Evolutionary conservation across 192 early-diverging fungal genomes (phyloP).

Genomic region (Funneliformis mosseae): DNA sequence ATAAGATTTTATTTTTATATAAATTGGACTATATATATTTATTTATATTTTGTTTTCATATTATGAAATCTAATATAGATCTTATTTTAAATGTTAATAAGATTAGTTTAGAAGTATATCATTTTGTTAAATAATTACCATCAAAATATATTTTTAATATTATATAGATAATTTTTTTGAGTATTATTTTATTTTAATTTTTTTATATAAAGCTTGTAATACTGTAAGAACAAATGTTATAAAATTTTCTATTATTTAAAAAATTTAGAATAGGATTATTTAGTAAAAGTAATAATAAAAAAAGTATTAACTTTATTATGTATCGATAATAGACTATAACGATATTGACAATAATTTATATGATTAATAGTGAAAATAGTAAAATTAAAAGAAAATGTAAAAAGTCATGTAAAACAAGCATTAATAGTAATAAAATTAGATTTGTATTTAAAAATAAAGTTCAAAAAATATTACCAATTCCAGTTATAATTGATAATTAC

Average conservation of each 20-base stretch:
- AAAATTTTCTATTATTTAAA: too few relatives aligned
- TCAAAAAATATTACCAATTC: slow-evolving; percentile 10
- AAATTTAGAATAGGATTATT: too few relatives aligned
- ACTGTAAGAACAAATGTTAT: too few relatives aligned
- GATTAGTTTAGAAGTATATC: slow-evolving; percentile 13
- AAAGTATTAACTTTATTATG: too few relatives aligned
- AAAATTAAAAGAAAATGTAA: slow-evolving; percentile 9
- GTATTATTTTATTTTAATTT: too few relatives aligned
- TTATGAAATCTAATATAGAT: slow-evolving; percentile 12
- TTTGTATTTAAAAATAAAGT: slow-evolving; percentile 22
- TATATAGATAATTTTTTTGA: too few relatives aligned
- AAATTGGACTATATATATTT: slow-evolving; percentile 35
- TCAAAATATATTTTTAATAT: too few relatives aligned
- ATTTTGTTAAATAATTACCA: too few relatives aligned
- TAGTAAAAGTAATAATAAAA: too few relatives aligned
- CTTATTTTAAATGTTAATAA: not conserved
- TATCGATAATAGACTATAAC: too few relatives aligned
- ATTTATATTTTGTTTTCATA: slow-evolving; percentile 29
- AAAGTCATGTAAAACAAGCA: slow-evolving; percentile 32
- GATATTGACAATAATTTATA: too few relatives aligned
- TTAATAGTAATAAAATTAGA: slow-evolving; percentile 26
- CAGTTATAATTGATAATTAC: slow-evolving; percentile 35
- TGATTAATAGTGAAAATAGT: too few relatives aligned
- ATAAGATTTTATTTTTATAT: slow-evolving; percentile 42
- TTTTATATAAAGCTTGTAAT: slow-evolving; percentile 25